Evolutionary conservation across 306 rosid species (phyloP).

Genomic region (Begonia peltatifolia): DNA sequence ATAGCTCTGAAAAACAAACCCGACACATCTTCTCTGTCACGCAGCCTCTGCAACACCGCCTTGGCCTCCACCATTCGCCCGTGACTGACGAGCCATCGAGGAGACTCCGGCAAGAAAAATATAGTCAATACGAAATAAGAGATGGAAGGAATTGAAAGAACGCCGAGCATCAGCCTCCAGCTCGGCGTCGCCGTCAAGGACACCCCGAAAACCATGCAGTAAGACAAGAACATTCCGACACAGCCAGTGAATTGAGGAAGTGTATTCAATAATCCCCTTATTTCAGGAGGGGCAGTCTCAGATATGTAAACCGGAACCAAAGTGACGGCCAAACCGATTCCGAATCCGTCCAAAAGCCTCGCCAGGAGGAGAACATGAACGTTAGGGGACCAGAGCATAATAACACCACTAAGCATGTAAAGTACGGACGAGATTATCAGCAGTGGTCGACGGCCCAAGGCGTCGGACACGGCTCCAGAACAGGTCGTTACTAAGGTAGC

Average conservation of each 20-base stretch:
- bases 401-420: slow-evolving; percentile 21
- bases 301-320: slow-evolving; percentile 30
- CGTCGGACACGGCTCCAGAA: slow-evolving; percentile 26
- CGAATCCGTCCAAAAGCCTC: slow-evolving; percentile 28
- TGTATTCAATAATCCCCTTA: slow-evolving; percentile 24
- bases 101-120: slow-evolving; percentile 28
- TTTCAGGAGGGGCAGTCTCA: slow-evolving; percentile 27
- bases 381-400: slow-evolving; percentile 34
- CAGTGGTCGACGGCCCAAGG: slow-evolving; percentile 24
- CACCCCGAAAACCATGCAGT: slow-evolving; percentile 33
- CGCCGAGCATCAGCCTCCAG: slow-evolving; percentile 34
- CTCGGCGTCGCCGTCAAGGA: slow-evolving; percentile 19
- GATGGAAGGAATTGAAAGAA: slow-evolving; percentile 24
- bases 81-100: slow-evolving; percentile 32
- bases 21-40: slow-evolving; percentile 26
- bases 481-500: slow-evolving; percentile 30
- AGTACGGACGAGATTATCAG: slow-evolving; percentile 23
- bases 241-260: slow-evolving; percentile 29
- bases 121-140: slow-evolving; percentile 15
- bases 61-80: slow-evolving; percentile 26
- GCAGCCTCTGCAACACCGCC: slow-evolving; percentile 19
- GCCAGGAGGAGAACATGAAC: slow-evolving; percentile 18
- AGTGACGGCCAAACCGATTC: slow-evolving; percentile 32
- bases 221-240: slow-evolving; percentile 26
- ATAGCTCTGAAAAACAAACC: slow-evolving; percentile 5